Evolutionary conservation across 345 rosid species (phyloP).

Genomic region (Lepidium africanum): DNA sequence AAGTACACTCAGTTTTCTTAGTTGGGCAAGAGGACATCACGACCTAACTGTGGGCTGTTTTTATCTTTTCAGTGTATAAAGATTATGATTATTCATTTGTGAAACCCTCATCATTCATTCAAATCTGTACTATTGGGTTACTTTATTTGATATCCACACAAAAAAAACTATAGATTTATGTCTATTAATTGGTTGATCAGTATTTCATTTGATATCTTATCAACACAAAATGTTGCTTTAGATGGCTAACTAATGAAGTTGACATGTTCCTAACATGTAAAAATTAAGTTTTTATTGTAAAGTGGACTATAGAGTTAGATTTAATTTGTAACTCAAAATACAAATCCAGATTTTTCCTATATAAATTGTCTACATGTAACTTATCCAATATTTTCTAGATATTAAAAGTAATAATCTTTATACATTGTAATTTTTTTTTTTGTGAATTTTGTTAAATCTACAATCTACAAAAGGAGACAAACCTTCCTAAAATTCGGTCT

Average conservation of each 20-base stretch:
- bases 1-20: slow-evolving; percentile 24
- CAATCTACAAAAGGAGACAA: not conserved
- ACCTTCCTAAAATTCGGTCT: not conserved
- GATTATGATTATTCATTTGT: slow-evolving; percentile 28
- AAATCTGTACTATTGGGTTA: not conserved
- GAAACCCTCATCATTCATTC: slow-evolving; percentile 11
- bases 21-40: slow-evolving; percentile 26
- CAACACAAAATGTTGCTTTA: not conserved
- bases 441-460: not conserved
- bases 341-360: not conserved
- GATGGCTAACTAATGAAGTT: slow-evolving; percentile 10
- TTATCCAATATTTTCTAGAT: not conserved
- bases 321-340: not conserved
- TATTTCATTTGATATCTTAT: not conserved
- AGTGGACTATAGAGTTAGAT: not conserved
- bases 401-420: too few species aligned
- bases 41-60: slow-evolving; percentile 30
- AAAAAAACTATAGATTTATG: not conserved
- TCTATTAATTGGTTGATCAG: not conserved
- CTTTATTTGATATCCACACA: not conserved
- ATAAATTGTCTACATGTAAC: not conserved
- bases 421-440: not conserved
- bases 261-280: slow-evolving; percentile 24
- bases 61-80: slow-evolving; percentile 23
- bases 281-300: not conserved